Conservation (phyloP, 169 alveolate genomes). For the Nephromyces sp. region DNA sequence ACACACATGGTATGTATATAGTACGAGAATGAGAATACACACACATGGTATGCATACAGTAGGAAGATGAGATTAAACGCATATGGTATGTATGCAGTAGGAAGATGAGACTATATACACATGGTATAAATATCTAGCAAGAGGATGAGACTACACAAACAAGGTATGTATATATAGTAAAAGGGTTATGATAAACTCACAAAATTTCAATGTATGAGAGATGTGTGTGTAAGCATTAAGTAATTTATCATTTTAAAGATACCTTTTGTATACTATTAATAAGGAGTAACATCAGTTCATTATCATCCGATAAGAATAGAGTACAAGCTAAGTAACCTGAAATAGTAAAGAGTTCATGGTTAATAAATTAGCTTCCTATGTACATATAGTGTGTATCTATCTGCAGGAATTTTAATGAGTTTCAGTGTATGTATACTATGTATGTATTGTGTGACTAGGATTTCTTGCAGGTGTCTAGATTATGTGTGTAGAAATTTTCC, state of each 20-base stretch:
- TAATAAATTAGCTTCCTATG: no score
- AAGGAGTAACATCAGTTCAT: constrained; percentile 76
- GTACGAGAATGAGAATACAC: no score
- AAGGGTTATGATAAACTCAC: neutral
- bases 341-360: neutral
- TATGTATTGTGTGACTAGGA: no score
- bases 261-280: constrained; percentile 81
- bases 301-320: constrained; percentile 66
- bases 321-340: constrained; percentile 83
- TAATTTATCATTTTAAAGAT: neutral
- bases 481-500: no score
- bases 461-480: no score
- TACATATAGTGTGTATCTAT: no score
- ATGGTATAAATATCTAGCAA: no score
- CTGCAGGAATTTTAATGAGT: no score
- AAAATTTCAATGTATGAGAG: neutral
- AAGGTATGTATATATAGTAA: neutral
- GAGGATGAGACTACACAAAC: neutral
- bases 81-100: neutral
- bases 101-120: neutral
- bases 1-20: no score
- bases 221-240: neutral
- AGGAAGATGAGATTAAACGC: neutral
- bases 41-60: neutral
- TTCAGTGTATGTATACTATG: no score